Conservation (phyloP, 129 eudicot genomes). For the Tagetes erecta region DNA sequence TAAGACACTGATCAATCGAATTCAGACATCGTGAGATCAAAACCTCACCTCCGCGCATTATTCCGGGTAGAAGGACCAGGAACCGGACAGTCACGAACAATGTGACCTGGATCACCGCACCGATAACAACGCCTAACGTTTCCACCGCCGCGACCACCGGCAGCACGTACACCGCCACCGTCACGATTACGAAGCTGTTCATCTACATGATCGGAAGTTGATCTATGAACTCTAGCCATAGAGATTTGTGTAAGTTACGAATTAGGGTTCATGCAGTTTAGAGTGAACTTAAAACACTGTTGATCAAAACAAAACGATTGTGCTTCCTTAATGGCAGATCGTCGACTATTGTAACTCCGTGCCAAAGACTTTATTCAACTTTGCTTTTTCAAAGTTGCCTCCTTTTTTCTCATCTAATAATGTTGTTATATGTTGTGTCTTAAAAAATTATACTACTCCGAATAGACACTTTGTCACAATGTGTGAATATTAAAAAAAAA, state of each 20-base stretch:
- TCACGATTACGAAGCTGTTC: conserved; percentile 28
- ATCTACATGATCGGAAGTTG: conserved; percentile 13
- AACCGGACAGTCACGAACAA: conserved; percentile 27
- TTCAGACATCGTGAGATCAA: background rate
- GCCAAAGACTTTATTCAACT: conserved; percentile 14
- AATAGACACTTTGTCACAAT: too few relatives aligned
- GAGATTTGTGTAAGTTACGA: background rate
- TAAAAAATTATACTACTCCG: too few relatives aligned
- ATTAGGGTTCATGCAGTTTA: conserved; percentile 25
- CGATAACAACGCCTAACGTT: conserved; percentile 14
- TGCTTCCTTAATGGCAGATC: background rate
- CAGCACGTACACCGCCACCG: conserved; percentile 12
- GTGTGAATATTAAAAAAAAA: too few relatives aligned
- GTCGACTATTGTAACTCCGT: conserved; percentile 9
- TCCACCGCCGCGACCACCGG: conserved; percentile 27
- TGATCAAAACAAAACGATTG: conserved; percentile 8
- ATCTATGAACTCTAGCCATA: conserved; percentile 30
- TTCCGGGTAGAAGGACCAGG: background rate
- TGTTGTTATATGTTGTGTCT: background rate
- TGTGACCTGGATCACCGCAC: conserved; percentile 29
- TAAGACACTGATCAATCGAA: background rate
- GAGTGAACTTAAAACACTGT: conserved; percentile 9
- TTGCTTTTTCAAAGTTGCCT: conserved; percentile 38
- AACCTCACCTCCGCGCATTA: conserved; percentile 12
- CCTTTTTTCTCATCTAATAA: conserved; percentile 15